Conservation (phyloP, 768 basidiomycete species). For the Melanogaster broomeanus region DNA sequence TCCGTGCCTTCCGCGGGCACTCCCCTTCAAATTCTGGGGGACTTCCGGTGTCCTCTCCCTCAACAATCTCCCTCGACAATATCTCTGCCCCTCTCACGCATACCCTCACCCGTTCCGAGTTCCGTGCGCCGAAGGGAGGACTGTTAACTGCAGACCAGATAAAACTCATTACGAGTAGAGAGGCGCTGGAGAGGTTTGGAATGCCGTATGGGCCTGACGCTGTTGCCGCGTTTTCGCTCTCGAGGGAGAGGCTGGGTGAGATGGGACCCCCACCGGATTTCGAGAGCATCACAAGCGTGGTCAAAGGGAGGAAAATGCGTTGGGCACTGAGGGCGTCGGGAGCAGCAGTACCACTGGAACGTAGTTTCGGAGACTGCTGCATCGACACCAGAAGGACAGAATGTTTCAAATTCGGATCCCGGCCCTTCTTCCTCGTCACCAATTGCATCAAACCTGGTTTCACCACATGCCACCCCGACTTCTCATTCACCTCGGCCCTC, state of each 20-base stretch:
- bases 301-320: background rate
- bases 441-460: background rate
- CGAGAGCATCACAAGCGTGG: constrained; percentile 28
- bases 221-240: constrained; percentile 54
- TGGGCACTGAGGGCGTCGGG: background rate
- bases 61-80: constrained; percentile 67
- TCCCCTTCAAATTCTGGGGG: constrained; percentile 29
- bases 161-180: constrained; percentile 67
- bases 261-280: constrained; percentile 52
- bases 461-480: background rate
- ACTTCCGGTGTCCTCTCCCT: constrained; percentile 56
- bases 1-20: constrained; percentile 45
- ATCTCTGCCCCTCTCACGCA: constrained; percentile 79
- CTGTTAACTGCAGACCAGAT: constrained; percentile 53
- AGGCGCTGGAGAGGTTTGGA: constrained; percentile 68
- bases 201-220: constrained; percentile 78
- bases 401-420: background rate
- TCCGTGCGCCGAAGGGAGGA: constrained; percentile 55
- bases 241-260: constrained; percentile 41
- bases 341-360: background rate
- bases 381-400: background rate
- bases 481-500: background rate
- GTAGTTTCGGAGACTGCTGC: background rate
- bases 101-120: constrained; percentile 69
- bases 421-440: background rate